phyloP scores from a whole-genome alignment of 1,139 yeast species.

The Dujonia santamariae region DNA sequence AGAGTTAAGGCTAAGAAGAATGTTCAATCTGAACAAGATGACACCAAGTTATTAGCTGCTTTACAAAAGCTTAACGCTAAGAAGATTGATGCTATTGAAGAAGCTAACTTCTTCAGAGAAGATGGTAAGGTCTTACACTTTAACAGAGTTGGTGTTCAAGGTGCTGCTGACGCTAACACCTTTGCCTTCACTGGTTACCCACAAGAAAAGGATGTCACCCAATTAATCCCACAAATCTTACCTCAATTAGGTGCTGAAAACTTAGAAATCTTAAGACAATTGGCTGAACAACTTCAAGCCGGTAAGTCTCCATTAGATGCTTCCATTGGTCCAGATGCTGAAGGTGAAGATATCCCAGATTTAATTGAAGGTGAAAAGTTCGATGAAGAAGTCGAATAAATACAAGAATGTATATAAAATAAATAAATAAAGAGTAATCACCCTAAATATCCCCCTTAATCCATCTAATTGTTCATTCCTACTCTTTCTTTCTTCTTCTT shows the following conservation, averaged over 20 bases:
- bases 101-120: slow-evolving; percentile 96
- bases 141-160: slow-evolving; percentile 93
- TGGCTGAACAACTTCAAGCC: slow-evolving; percentile 86
- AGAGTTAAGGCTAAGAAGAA: slow-evolving; percentile 79
- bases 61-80: slow-evolving; percentile 88
- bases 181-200: slow-evolving; percentile 95
- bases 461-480: no score
- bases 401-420: no score
- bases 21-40: slow-evolving; percentile 70
- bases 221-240: slow-evolving; percentile 90
- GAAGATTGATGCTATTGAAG: slow-evolving; percentile 86
- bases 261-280: slow-evolving; percentile 81
- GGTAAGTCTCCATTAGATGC: slow-evolving; percentile 46
- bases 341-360: slow-evolving; percentile 83
- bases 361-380: slow-evolving; percentile 94
- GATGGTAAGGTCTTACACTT: slow-evolving; percentile 96
- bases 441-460: no score
- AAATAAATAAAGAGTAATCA: no score
- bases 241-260: slow-evolving; percentile 98
- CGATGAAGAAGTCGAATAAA: slow-evolving; percentile 73
- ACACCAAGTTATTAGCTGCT: slow-evolving; percentile 86
- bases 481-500: no score
- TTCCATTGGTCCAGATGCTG: slow-evolving; percentile 50
- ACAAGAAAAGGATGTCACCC: slow-evolving; percentile 89
- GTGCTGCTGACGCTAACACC: slow-evolving; percentile 87